Evolutionary conservation across 2,329 filamentous ascomycete species (phyloP), one percentile per base, ranked within the genome.

Genomic region (Hymenoscyphus infarciens): DNA sequence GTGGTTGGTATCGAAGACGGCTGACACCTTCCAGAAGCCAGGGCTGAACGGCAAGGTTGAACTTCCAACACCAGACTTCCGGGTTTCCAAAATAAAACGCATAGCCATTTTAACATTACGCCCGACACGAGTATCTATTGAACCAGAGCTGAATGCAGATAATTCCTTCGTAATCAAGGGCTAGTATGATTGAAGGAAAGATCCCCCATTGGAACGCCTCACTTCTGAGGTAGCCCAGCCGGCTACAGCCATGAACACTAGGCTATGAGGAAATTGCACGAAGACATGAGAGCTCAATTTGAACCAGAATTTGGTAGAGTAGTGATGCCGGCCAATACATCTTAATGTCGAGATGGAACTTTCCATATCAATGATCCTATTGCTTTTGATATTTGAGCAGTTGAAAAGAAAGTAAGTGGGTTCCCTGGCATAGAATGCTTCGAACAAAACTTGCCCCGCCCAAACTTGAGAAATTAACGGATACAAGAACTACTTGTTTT

Each of bases 1-100:
- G 42, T 22, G 42, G 42, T 49, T 19, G 42, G 42, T 19, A 49
- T 22, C 19, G 42, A 49, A 49, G 42, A 49, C 42, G 42, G 42
- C 42, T 49, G 42, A 49, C 42, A 49, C 42, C 42, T 49, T 49
- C 42, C 19, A 49, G 42, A 49, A 49, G 42, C n/a, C 42, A 22
- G 42, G 42, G 42, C 42, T 49, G 42, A 49, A 49, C 19, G 42
- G 10, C 42, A 49, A 19, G 42, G 42, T 49, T 22, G 39, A 19
- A 45, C 39, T 45, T 45, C 39, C 16, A n/a, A n/a, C n/a, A 15
- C n/a, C 42, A 49, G 42, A 49, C n/a, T 49, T 49, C 42, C 7
- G 42, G 42, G 42, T 10, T 10, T 49, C 33, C 13, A 35, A 35
- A 35, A 35, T 35, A 35, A 35, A 35, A 11, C 19, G 42, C 42